Conservation (phyloP, 495 filamentous ascomycete species). For the Copromyces sp. region DNA sequence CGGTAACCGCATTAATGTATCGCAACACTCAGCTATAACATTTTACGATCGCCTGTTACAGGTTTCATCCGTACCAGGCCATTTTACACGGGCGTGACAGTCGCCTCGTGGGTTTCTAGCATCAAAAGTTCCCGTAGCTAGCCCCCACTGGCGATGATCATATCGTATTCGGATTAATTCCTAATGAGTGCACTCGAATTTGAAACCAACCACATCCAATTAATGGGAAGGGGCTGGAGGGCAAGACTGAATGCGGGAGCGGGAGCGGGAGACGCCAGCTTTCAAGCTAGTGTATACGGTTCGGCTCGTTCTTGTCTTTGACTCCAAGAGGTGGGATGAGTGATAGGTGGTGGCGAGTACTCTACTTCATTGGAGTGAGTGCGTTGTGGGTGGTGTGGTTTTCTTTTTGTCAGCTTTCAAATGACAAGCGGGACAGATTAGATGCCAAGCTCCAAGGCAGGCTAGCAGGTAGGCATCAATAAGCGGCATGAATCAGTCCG, state of each 20-base stretch:
- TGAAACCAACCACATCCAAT: too few relatives aligned
- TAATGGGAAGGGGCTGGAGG: not conserved
- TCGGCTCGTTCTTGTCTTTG: not conserved
- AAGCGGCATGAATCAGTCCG: not conserved
- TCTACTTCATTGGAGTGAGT: not conserved
- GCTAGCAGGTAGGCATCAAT: too few relatives aligned
- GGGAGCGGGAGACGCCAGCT: not conserved
- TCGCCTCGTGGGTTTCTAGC: not conserved
- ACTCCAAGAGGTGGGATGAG: not conserved
- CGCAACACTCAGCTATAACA: too few relatives aligned
- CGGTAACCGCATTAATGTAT: too few relatives aligned
- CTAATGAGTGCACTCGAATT: not conserved
- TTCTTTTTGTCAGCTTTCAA: not conserved
- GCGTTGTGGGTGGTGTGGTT: not conserved
- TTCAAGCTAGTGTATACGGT: not conserved
- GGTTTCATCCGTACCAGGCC: not conserved
- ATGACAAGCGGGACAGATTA: not conserved
- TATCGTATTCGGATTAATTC: not conserved
- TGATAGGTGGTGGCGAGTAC: not conserved
- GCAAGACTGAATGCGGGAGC: not conserved
- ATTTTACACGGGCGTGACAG: not conserved
- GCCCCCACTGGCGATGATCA: not conserved
- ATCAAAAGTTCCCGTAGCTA: too few relatives aligned
- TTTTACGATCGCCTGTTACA: not conserved
- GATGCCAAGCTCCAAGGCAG: not conserved